These are phyloP conservation scores for Mycena leptocephala DNA, from an alignment of 768 basidiomycete genomes.

Conservation along the genomic window DNA sequence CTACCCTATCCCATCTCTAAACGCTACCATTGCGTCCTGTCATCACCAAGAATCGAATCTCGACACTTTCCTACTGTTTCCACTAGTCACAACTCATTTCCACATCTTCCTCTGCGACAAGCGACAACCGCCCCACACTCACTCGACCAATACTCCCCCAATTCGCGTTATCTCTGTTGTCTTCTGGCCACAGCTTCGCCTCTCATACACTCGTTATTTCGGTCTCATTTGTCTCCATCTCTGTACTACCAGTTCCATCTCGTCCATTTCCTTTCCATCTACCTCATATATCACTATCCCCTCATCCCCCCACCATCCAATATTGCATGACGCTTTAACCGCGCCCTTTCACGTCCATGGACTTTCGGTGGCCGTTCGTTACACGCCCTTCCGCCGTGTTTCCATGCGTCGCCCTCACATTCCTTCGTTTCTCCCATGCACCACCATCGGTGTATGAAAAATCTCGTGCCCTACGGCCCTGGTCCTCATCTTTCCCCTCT, in stretches of 20 bases:
- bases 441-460: neutral
- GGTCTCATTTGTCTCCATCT: conserved; percentile 9
- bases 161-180: neutral
- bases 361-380: conserved; percentile 16
- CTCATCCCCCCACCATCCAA: conserved; percentile 23
- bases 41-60: neutral
- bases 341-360: conserved; percentile 15
- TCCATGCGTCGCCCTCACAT: conserved; percentile 19
- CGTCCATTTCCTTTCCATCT: conserved; percentile 2
- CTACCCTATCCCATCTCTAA: conserved; percentile 17
- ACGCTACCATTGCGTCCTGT: conserved; percentile 21
- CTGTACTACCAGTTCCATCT: conserved; percentile 29
- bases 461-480: conserved; percentile 3
- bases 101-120: conserved; percentile 15
- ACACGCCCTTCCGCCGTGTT: conserved; percentile 17
- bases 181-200: neutral
- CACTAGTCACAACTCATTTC: conserved; percentile 24
- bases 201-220: conserved; percentile 27
- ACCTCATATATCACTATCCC: conserved; percentile 22
- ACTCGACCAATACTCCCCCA: neutral
- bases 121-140: conserved; percentile 31
- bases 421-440: conserved; percentile 13
- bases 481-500: neutral
- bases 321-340: conserved; percentile 30
- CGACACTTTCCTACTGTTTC: conserved; percentile 19